These are phyloP conservation scores for Typha latifolia DNA, from an alignment of 176 grass and related monocot genomes.

Conservation along the genomic window DNA sequence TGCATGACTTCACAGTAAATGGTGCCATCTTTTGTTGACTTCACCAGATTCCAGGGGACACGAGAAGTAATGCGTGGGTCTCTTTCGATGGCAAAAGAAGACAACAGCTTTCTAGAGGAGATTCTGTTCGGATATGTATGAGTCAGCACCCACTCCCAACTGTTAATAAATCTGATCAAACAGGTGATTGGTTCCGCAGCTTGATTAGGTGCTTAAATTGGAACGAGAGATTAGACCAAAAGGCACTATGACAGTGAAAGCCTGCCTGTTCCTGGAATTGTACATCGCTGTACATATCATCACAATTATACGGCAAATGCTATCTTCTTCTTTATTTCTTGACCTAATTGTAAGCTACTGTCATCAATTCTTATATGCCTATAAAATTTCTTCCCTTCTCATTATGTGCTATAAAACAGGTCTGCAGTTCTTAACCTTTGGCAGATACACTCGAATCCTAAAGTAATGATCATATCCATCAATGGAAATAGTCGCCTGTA, in stretches of 20 bases:
- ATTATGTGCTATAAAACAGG: too few relatives aligned
- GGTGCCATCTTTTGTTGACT: background rate
- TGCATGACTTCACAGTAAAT: background rate
- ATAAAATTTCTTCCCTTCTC: too few relatives aligned
- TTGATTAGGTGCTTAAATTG: constrained; percentile 91
- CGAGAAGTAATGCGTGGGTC: constrained; percentile 88
- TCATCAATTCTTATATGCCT: constrained; percentile 2
- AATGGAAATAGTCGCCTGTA: too few relatives aligned
- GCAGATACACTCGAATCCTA: too few relatives aligned
- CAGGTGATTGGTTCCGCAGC: constrained; percentile 88
- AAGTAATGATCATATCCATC: too few relatives aligned
- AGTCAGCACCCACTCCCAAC: constrained; percentile 84
- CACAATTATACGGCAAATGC: background rate
- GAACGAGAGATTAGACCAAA: constrained; percentile 94
- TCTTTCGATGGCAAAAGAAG: constrained; percentile 89
- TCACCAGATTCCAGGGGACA: constrained; percentile 70
- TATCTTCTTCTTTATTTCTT: background rate
- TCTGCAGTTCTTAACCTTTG: too few relatives aligned
- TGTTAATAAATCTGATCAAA: constrained; percentile 97
- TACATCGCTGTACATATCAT: constrained; percentile 9
- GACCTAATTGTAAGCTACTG: background rate
- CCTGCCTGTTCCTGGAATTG: constrained; percentile 4
- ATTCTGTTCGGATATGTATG: constrained; percentile 83
- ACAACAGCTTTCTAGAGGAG: constrained; percentile 82
- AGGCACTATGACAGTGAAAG: constrained; percentile 37